Base-by-base conservation (phyloP, 2,329 filamentous ascomycete genomes). In the Ascochyta pisi region DNA sequence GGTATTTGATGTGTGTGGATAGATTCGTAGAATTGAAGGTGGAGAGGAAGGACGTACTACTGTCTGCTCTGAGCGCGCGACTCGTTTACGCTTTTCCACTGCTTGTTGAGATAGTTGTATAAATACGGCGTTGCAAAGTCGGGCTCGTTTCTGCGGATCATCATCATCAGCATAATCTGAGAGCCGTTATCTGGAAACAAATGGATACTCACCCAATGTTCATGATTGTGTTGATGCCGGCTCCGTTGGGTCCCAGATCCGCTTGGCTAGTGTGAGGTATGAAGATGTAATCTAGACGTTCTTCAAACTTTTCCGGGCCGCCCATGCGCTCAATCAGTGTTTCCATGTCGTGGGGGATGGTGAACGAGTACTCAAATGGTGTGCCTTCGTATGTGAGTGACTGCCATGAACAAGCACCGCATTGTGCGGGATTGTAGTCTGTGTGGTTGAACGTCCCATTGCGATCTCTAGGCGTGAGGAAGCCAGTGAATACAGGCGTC, bases 111-210 rank as follows among this genome's bases (percentile, higher is more conserved):
- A 71, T 76, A 65, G 70, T 71, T 31, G 65, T 67, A 69, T 1
- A 91, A 79, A 63, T 73, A 91, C 0, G 87, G 87, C 0, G 86
- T 84, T 2, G 82, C 83, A 76, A 90, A 90, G 71, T 81, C 81
- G 23, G 87, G 87, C 71, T 90, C 85, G 69, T 89, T 89, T 22
- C 85, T 86, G 1, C 84, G 33, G 5, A 1, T 8, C 10, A 3
- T 13, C 3, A 10, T 46, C 12, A 52, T 35, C 40, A 13, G 3
- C 1, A 6, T 19, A 16, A 29, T 6, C 24, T 6, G 24, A 26
- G 24, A 26, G 8, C 24, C 4, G 24, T 19, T 3, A 3, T 19
- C 3, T 19, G 19, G 19, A 19, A 19, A 19, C 19, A 19, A 19
- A 19, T 3, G 3, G 1, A 19, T 3, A 3, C 27, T 29, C 27